Evolutionary conservation across 2,329 filamentous ascomycete genomes (phyloP).

Genomic region (Mariannaea elegans): DNA sequence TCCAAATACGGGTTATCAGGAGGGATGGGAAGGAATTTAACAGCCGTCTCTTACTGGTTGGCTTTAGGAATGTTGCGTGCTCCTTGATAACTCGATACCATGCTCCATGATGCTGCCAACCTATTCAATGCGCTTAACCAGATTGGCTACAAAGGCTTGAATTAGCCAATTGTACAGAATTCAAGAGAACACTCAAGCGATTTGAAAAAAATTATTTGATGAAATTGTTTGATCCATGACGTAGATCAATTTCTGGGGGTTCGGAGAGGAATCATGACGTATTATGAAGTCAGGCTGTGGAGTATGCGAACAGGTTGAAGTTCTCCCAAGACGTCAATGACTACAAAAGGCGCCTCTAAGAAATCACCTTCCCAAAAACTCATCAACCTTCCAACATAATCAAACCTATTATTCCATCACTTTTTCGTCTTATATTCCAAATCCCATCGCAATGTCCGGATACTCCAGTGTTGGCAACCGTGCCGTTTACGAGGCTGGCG

Average conservation of each 20-base stretch:
- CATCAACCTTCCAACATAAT: not conserved
- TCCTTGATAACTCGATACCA: too few relatives aligned
- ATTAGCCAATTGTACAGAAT: too few relatives aligned
- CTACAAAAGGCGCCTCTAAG: not conserved
- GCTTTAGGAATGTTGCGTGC: too few relatives aligned
- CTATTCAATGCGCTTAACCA: too few relatives aligned
- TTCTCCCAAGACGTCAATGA: not conserved
- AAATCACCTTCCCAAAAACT: not conserved
- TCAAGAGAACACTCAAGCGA: too few relatives aligned
- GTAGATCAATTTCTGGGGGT: conserved; percentile 24
- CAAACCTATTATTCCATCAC: not conserved
- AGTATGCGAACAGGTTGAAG: conserved; percentile 23
- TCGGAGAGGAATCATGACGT: conserved; percentile 38
- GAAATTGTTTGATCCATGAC: conserved; percentile 24
- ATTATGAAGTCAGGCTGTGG: conserved; percentile 42
- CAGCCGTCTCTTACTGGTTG: too few relatives aligned
- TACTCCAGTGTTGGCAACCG: conserved; percentile 73
- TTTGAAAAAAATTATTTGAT: too few relatives aligned
- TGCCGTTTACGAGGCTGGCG: conserved; percentile 76
- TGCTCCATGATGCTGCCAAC: too few relatives aligned
- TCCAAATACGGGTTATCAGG: too few relatives aligned
- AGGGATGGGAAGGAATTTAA: too few relatives aligned
- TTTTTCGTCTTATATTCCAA: not conserved
- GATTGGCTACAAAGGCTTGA: too few relatives aligned
- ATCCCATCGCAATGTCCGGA: conserved; percentile 44